These are phyloP conservation scores for Huntiella omanensis DNA, from an alignment of 2,329 filamentous ascomycete genomes.

Conservation along the genomic window DNA sequence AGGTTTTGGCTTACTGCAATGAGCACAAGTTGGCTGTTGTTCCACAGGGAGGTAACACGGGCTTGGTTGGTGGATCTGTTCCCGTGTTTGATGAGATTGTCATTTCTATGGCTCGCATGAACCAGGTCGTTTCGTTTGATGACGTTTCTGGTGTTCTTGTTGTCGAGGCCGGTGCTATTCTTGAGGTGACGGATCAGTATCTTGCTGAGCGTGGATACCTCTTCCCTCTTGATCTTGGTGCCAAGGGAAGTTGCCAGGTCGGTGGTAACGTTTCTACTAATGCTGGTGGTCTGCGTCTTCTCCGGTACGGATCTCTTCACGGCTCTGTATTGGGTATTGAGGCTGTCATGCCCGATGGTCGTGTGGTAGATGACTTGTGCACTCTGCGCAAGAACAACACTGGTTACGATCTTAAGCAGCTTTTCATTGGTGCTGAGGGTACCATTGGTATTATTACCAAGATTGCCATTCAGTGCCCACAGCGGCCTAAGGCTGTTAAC, in stretches of 20 bases:
- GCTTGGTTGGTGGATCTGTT: constrained; percentile 83
- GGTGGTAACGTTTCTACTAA: constrained; percentile 94
- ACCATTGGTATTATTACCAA: constrained; percentile 89
- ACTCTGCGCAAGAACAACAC: constrained; percentile 96
- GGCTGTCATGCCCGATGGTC: constrained; percentile 84
- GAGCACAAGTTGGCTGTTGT: constrained; percentile 81
- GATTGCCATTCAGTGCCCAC: constrained; percentile 75
- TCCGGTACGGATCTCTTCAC: constrained; percentile 87
- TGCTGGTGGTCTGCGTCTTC: constrained; percentile 71
- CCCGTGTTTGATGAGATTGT: constrained; percentile 98
- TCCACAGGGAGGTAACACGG: constrained; percentile 92
- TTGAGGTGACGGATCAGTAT: constrained; percentile 75
- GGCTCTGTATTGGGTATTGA: constrained; percentile 84
- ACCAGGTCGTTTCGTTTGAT: constrained; percentile 78
- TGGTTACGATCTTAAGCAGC: constrained; percentile 89
- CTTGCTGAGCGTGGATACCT: constrained; percentile 69
- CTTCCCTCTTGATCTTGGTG: constrained; percentile 91
- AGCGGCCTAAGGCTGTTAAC: constrained; percentile 72
- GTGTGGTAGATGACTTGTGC: constrained; percentile 72
- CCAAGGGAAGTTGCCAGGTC: constrained; percentile 91
- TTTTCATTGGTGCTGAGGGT: constrained; percentile 90
- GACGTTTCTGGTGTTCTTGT: constrained; percentile 81
- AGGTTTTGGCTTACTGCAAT: constrained; percentile 88
- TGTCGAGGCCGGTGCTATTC: constrained; percentile 74
- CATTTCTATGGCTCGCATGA: constrained; percentile 78